These are phyloP conservation scores for Scenedesmus sp. DNA, from an alignment of 163 green algal species.

Conservation along the genomic window DNA sequence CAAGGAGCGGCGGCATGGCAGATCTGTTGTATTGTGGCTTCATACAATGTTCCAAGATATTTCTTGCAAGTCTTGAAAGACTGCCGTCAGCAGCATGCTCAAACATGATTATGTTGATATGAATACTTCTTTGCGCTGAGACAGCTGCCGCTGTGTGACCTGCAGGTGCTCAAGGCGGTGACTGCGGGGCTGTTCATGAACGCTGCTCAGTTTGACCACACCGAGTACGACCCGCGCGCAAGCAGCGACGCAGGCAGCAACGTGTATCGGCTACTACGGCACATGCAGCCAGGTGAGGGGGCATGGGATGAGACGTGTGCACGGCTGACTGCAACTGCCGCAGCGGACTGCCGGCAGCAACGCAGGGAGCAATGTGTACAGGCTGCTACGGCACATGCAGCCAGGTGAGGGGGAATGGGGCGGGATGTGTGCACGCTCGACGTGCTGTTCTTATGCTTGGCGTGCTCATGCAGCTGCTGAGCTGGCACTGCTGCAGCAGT, in stretches of 20 bases:
- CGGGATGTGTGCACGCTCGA: no score
- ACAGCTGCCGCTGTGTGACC: background rate
- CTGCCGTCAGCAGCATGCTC: background rate
- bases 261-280: conserved; percentile 82
- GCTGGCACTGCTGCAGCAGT: no score
- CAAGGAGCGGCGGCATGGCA: no score
- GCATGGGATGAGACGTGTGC: background rate
- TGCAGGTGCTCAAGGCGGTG: conserved; percentile 58
- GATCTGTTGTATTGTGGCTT: no score
- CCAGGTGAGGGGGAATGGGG: background rate
- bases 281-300: conserved; percentile 49
- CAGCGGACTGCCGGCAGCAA: background rate
- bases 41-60: no score
- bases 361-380: background rate
- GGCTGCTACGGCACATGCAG: background rate
- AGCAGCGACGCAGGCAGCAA: conserved; percentile 55
- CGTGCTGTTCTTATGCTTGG: no score
- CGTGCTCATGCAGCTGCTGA: no score
- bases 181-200: conserved; percentile 85
- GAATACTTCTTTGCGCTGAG: background rate
- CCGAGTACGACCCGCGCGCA: conserved; percentile 64
- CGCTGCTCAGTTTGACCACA: conserved; percentile 75
- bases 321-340: background rate
- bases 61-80: no score
- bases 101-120: background rate